Evolutionary conservation across 768 basidiomycete genomes (phyloP).

Genomic region (Mycena olivaceomarginata): DNA sequence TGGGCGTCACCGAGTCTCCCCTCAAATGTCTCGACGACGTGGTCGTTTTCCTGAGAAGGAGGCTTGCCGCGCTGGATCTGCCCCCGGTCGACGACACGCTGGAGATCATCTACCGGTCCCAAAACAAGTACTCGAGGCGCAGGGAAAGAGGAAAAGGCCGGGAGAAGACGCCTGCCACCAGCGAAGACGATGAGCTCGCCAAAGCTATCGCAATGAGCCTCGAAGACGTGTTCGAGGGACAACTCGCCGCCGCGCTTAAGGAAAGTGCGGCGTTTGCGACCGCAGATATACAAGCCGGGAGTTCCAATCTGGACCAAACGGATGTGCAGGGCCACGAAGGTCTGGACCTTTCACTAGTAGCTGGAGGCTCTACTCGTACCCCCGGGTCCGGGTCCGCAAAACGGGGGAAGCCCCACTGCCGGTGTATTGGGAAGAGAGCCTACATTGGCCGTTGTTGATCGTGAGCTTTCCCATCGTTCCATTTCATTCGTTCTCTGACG

Average conservation of each 20-base stretch:
- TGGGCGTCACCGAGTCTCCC: conserved; percentile 18
- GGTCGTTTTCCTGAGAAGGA: conserved; percentile 3
- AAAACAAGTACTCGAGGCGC: conserved; percentile 48
- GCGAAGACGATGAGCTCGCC: conserved; percentile 66
- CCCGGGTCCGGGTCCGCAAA: background rate
- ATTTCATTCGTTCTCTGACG: background rate
- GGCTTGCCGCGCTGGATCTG: conserved; percentile 33
- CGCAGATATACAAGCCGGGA: background rate
- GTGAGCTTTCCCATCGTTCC: background rate
- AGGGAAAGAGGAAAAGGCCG: conserved; percentile 45
- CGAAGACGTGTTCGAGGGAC: conserved; percentile 42
- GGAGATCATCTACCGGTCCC: conserved; percentile 69
- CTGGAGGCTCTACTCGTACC: background rate
- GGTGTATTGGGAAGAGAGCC: background rate
- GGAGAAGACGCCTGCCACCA: conserved; percentile 23
- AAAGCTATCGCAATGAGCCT: conserved; percentile 70
- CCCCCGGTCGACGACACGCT: conserved; percentile 52
- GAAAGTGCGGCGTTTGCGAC: conserved; percentile 5
- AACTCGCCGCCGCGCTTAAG: conserved; percentile 33
- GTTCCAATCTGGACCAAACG: background rate
- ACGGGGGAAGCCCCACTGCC: background rate
- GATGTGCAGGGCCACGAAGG: background rate
- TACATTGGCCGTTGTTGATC: background rate
- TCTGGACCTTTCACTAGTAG: background rate
- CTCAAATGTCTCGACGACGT: conserved; percentile 59